These are phyloP conservation scores for Adansonia gregorii DNA, from an alignment of 441 rosid genomes.

Conservation along the genomic window DNA sequence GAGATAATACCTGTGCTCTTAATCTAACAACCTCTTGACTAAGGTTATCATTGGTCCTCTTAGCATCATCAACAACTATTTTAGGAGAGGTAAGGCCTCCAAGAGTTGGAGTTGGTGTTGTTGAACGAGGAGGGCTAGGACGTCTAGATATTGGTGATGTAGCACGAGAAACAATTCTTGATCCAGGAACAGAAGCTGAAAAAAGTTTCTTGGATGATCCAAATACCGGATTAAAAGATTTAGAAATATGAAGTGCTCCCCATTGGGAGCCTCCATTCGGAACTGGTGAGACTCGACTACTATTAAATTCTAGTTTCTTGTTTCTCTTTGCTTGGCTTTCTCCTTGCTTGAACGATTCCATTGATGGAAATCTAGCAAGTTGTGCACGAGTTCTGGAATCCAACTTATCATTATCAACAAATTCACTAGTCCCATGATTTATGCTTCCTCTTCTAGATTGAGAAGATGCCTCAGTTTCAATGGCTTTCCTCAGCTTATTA, in stretches of 20 bases:
- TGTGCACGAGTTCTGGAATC: conserved; percentile 77
- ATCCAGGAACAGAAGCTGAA: conserved; percentile 99
- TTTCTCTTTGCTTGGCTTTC: conserved; percentile 76
- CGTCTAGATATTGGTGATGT: conserved; percentile 94
- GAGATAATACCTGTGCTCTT: conserved; percentile 70
- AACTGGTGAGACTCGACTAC: conserved; percentile 89
- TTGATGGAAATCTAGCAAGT: conserved; percentile 75
- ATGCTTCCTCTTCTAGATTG: conserved; percentile 82
- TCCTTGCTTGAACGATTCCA: conserved; percentile 76
- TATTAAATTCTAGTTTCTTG: conserved; percentile 82
- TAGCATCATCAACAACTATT: conserved; percentile 68
- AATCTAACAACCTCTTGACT: conserved; percentile 82
- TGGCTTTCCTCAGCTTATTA: conserved; percentile 72
- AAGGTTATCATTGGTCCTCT: conserved; percentile 67
- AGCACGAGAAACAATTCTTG: conserved; percentile 95
- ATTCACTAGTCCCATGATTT: conserved; percentile 57
- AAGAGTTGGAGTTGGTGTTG: conserved; percentile 92
- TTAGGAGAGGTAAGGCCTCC: conserved; percentile 82
- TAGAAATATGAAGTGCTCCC: conserved; percentile 74
- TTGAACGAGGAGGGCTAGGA: conserved; percentile 92
- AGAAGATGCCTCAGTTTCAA: conserved; percentile 66
- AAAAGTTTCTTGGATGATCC: conserved; percentile 92
- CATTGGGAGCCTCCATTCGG: conserved; percentile 84
- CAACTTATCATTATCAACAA: conserved; percentile 69
- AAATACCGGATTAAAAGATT: conserved; percentile 81